A percentile compares a stretch with the other conserved stretches of the same genome.
Evolutionary conservation across 176 grass and related monocot species (phyloP).

Genomic region (Oryza coarctata): DNA sequence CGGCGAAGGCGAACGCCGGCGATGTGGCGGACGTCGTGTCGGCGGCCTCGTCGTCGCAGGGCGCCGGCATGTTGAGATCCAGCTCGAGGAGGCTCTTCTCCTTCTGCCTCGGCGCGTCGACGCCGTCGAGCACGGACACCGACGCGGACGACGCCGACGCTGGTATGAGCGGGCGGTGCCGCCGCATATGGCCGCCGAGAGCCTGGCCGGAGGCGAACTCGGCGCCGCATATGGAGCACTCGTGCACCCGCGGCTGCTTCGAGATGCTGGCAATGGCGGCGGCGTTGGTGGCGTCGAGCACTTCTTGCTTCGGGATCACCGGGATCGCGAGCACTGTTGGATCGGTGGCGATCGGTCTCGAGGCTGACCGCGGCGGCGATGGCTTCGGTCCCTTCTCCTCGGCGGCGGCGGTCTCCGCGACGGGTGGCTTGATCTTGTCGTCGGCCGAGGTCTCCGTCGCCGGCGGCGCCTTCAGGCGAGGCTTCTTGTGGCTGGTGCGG

Average conservation of each 20-base stretch:
- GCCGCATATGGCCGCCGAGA: conserved; percentile 89
- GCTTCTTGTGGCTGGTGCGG: conserved; percentile 97
- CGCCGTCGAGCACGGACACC: not conserved
- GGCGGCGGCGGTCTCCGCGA: not conserved
- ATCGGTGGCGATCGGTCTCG: not conserved
- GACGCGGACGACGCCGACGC: conserved; percentile 1
- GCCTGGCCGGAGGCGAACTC: conserved; percentile 93
- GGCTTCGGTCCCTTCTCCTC: not conserved
- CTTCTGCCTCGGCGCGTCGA: conserved; percentile 42
- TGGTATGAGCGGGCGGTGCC: conserved; percentile 65
- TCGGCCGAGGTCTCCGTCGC: not conserved
- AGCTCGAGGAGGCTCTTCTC: conserved; percentile 66
- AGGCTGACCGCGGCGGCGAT: not conserved
- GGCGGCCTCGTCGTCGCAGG: conserved; percentile 8
- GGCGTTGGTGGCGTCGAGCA: not conserved
- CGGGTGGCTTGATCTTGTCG: not conserved
- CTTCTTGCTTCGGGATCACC: conserved; percentile 33
- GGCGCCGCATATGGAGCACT: conserved; percentile 82
- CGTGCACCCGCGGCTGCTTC: conserved; percentile 54
- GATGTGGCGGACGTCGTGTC: not conserved
- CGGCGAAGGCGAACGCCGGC: conserved; percentile 30
- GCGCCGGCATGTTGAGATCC: conserved; percentile 89
- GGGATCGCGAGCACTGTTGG: conserved; percentile 38
- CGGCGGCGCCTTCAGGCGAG: conserved; percentile 19
- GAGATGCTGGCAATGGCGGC: not conserved